Evolutionary conservation across 164 flowering plant species (phyloP).

Genomic region (Macadamia integrifolia): DNA sequence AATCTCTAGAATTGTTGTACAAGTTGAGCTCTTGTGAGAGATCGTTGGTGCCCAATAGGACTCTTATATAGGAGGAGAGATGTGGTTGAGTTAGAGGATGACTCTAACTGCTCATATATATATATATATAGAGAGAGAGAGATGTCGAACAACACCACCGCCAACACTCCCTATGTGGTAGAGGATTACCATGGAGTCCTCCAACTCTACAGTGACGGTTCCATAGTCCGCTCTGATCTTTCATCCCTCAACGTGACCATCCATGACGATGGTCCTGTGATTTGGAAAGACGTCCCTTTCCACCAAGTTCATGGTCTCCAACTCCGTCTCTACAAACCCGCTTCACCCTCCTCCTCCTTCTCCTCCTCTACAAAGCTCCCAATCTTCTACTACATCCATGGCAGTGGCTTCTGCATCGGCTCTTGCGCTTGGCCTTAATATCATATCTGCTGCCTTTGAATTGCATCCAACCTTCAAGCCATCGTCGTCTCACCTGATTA

Average conservation of each 20-base stretch:
- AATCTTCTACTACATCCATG: slow-evolving; percentile 11
- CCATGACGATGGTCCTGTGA: slow-evolving; percentile 22
- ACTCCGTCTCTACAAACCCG: slow-evolving; percentile 57
- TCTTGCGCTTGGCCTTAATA: slow-evolving; percentile 45
- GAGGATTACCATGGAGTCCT: slow-evolving; percentile 47
- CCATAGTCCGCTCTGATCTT: slow-evolving; percentile 24
- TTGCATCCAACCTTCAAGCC: slow-evolving; percentile 38
- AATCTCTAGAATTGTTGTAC: no score
- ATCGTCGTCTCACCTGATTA: slow-evolving; percentile 52
- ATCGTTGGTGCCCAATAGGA: no score
- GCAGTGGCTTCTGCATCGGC: no score
- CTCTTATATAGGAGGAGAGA: no score
- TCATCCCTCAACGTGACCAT: slow-evolving; percentile 14
- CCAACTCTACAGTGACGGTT: slow-evolving; percentile 18
- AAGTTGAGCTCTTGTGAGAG: no score
- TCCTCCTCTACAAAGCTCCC: slow-evolving; percentile 37
- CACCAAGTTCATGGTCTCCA: slow-evolving; percentile 31
- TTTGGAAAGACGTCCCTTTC: slow-evolving; percentile 43
- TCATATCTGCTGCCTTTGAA: slow-evolving; percentile 47
- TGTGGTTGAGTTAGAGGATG: no score
- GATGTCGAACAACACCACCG: not conserved
- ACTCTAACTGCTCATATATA: no score
- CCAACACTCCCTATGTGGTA: slow-evolving; percentile 10
- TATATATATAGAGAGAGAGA: not conserved
- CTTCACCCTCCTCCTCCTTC: not conserved